Base-by-base conservation (phyloP, 2,329 filamentous ascomycete species). In the Fusarium aywerte region DNA sequence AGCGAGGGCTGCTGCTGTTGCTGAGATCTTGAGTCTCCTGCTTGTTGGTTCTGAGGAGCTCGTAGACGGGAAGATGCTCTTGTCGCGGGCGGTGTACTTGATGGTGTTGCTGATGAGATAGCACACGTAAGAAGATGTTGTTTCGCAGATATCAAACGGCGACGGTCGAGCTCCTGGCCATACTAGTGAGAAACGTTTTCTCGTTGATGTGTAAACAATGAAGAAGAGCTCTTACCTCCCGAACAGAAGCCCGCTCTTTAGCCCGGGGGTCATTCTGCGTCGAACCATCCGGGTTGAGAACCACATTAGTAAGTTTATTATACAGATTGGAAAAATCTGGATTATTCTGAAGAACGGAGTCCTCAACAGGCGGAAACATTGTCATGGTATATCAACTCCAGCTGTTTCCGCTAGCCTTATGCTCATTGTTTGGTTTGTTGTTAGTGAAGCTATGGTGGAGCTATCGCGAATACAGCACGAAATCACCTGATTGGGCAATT, bases 261-360 rank as follows among this genome's bases (percentile, higher is more conserved):
- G 80, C 80, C 3, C 79, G 77, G n/a, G 80, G 77, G 67, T 84
- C 80, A n/a, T 81, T 77, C 70, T 81, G 86, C 3, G 85, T 87
- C 10, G 87, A 86, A 3, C 84, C 87, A 75, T 89, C 84, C 0
- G 82, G 76, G 65, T 87, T 86, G 7, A 90, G 80, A 25, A 89
- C 74, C 3, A 79, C 79, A 2, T 80, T 83, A 8, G 83, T 85
- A 43, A 90, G 78, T 13, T 80, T 84, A 16, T 77, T 80, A 75
- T 89, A 87, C 7, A 90, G 80, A 32, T 80, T 79, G n/a, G 85
- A 84, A 69, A 90, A 90, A 21, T 85, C 81, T 0, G 87, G 87
- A 65, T 90, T 89, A 58, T 79, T 81, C 51, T 82, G 75, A 2
- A 90, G 74, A 18, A 89, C 78, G 0, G 80, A 68, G 10, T 84